These are phyloP conservation scores for Syzygium oleosum DNA, from an alignment of 345 rosid genomes.

Conservation along the genomic window DNA sequence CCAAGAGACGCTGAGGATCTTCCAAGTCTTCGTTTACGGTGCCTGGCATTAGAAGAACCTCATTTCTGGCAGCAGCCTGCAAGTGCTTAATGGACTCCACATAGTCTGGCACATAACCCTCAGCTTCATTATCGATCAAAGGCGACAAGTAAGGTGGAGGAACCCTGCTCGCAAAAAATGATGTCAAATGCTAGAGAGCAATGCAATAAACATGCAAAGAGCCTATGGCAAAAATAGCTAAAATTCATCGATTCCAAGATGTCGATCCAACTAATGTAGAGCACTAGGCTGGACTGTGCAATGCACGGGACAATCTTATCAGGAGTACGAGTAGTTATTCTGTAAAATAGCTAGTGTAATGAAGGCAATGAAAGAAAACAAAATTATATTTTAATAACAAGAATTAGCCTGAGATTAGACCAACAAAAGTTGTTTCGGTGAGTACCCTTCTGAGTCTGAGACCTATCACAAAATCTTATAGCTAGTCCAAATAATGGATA, in stretches of 20 bases:
- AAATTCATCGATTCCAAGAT: neutral
- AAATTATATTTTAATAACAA: neutral
- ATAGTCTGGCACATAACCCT: conserved; percentile 87
- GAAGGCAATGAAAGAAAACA: neutral
- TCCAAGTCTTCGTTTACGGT: conserved; percentile 59
- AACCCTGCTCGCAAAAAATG: conserved; percentile 26
- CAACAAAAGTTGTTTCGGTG: neutral
- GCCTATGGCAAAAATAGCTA: neutral
- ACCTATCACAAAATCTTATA: neutral
- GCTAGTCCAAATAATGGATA: neutral
- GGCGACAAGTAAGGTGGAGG: conserved; percentile 92
- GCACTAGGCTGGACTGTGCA: neutral
- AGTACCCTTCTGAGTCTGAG: neutral
- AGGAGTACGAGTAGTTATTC: neutral
- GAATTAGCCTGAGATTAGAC: neutral
- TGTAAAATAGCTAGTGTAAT: neutral
- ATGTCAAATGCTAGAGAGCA: neutral
- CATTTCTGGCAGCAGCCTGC: conserved; percentile 73
- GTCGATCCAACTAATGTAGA: neutral
- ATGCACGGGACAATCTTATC: neutral
- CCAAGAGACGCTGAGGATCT: conserved; percentile 65
- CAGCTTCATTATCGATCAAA: conserved; percentile 81
- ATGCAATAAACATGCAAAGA: neutral
- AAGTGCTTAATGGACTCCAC: conserved; percentile 66
- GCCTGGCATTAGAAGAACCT: conserved; percentile 84